These are phyloP conservation scores for Mucor lusitanicus DNA, from an alignment of 371 early-diverging fungal genomes.

Conservation along the genomic window DNA sequence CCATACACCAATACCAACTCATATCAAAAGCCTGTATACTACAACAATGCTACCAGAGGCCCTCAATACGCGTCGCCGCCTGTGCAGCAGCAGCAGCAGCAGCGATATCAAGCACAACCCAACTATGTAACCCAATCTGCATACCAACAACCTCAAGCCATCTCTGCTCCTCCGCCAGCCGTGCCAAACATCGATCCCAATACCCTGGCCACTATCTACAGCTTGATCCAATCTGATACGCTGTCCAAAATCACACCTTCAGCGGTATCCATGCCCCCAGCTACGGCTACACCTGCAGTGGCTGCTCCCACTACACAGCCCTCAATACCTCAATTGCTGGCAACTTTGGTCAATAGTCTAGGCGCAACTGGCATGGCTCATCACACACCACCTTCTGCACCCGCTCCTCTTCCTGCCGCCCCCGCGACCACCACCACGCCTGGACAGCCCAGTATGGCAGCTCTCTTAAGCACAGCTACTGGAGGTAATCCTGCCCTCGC, in stretches of 20 bases:
- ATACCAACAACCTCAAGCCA: background rate
- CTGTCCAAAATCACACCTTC: background rate
- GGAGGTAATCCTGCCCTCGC: constrained; percentile 25
- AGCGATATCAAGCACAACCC: background rate
- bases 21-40: background rate
- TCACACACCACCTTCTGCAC: background rate
- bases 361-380: background rate
- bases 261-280: background rate
- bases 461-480: constrained; percentile 25
- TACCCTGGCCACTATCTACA: constrained; percentile 24
- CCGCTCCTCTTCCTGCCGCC: background rate
- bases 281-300: background rate
- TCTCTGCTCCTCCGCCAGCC: background rate
- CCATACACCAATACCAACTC: background rate
- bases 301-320: constrained; percentile 1
- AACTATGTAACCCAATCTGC: background rate
- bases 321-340: constrained; percentile 25
- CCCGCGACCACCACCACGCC: background rate
- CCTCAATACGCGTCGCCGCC: background rate
- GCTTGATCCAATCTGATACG: constrained; percentile 17
- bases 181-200: constrained; percentile 17
- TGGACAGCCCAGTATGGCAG: constrained; percentile 21
- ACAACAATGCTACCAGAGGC: background rate
- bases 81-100: background rate
- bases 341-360: constrained; percentile 22